Evolutionary conservation across 1,139 yeast genomes (phyloP).

Genomic region (Suhomyces terraborum): DNA sequence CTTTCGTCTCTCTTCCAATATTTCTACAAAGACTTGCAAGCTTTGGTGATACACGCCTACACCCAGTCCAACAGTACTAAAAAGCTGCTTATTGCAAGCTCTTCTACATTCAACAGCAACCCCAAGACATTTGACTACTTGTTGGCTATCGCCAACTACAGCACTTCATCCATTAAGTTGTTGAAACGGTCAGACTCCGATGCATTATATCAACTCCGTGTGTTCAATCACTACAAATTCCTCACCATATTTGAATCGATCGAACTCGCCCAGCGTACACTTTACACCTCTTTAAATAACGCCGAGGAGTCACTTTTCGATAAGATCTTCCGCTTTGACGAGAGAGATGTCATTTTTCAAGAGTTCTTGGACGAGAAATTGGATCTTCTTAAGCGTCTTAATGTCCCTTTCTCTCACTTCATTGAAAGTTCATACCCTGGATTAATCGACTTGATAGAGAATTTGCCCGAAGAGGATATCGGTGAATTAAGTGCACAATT

Average conservation of each 20-base stretch:
- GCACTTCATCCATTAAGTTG: constrained; percentile 41
- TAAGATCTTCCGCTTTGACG: constrained; percentile 43
- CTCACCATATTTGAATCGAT: constrained; percentile 36
- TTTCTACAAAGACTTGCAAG: constrained; percentile 43
- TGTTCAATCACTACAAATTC: constrained; percentile 46
- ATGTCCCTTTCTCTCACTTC: constrained; percentile 34
- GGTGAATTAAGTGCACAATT: constrained; percentile 17
- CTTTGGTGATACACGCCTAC: constrained; percentile 35
- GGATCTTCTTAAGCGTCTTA: constrained; percentile 26
- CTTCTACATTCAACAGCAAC: constrained; percentile 31
- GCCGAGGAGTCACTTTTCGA: constrained; percentile 40
- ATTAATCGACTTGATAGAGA: constrained; percentile 23
- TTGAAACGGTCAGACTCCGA: constrained; percentile 40
- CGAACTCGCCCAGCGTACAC: constrained; percentile 35
- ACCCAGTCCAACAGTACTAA: constrained; percentile 45
- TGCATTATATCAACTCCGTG: constrained; percentile 42
- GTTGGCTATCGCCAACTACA: constrained; percentile 48
- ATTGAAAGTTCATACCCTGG: constrained; percentile 24
- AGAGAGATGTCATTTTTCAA: constrained; percentile 40
- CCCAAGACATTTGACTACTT: constrained; percentile 43
- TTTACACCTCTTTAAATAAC: constrained; percentile 30
- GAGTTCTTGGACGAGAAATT: constrained; percentile 41
- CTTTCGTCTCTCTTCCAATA: constrained; percentile 35
- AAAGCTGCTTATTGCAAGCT: constrained; percentile 38
- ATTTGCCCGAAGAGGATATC: constrained; percentile 17